Conservation (phyloP, 306 rosid genomes). For the Prunus dulcis region DNA sequence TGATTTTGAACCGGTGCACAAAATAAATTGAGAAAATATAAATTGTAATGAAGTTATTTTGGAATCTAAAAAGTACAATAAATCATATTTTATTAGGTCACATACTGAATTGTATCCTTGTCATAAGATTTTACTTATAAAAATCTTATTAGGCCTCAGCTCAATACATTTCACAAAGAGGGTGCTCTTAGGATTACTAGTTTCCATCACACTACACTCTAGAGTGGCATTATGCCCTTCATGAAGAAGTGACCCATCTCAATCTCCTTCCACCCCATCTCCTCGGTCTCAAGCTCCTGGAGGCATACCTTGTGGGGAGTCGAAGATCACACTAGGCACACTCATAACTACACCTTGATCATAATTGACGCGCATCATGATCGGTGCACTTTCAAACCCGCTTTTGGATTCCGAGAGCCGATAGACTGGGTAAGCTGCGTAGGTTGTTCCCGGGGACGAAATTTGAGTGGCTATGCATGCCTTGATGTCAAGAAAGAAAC, state of each 20-base stretch:
- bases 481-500: background rate
- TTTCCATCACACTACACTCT: slow-evolving; percentile 8
- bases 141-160: slow-evolving; percentile 11
- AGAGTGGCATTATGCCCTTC: slow-evolving; percentile 26
- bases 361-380: background rate
- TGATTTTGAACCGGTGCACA: too few relatives aligned
- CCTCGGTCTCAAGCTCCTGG: background rate
- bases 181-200: background rate
- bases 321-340: background rate
- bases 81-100: too few relatives aligned
- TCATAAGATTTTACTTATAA: too few relatives aligned
- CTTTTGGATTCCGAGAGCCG: background rate
- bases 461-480: slow-evolving; percentile 14
- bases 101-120: too few relatives aligned
- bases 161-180: slow-evolving; percentile 27
- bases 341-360: background rate
- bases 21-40: too few relatives aligned
- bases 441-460: slow-evolving; percentile 22
- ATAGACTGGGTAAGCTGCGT: slow-evolving; percentile 27
- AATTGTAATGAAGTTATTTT: too few relatives aligned
- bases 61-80: too few relatives aligned
- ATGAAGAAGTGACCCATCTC: slow-evolving; percentile 37
- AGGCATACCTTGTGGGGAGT: background rate
- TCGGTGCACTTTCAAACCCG: background rate
- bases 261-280: slow-evolving; percentile 30